Conservation (phyloP, 768 basidiomycete genomes). For the Coprinopsis cinerea region DNA sequence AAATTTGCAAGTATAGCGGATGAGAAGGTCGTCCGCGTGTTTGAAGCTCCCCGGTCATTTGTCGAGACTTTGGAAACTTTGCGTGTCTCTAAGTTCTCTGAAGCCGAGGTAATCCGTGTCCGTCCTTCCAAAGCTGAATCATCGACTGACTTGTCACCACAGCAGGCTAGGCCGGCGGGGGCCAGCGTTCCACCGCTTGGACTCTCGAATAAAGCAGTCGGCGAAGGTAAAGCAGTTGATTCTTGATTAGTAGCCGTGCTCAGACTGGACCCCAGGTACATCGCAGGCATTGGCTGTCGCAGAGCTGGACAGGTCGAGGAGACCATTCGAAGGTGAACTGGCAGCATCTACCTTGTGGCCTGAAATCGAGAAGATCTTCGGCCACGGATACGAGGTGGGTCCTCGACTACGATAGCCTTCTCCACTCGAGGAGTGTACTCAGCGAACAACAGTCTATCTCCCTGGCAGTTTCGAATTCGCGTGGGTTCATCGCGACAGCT, state of each 20-base stretch:
- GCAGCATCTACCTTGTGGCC: constrained; percentile 91
- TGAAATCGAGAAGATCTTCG: constrained; percentile 93
- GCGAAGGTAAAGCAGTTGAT: constrained; percentile 44
- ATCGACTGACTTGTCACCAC: constrained; percentile 6
- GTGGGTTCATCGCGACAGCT: constrained; percentile 74
- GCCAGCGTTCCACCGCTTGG: constrained; percentile 93
- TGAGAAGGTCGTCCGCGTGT: constrained; percentile 92
- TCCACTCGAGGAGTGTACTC: background rate
- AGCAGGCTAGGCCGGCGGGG: constrained; percentile 62
- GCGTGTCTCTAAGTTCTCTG: constrained; percentile 39
- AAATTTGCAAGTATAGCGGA: constrained; percentile 90
- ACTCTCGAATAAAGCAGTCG: constrained; percentile 88
- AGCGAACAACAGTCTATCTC: constrained; percentile 72
- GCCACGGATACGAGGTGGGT: constrained; percentile 91
- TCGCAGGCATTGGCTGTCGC: constrained; percentile 18
- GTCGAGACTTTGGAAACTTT: constrained; percentile 54
- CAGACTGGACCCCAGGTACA: constrained; percentile 5
- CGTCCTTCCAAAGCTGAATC: background rate
- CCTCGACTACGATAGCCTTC: background rate
- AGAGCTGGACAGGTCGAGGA: constrained; percentile 23
- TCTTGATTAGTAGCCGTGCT: background rate
- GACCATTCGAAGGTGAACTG: constrained; percentile 90
- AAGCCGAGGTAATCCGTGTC: constrained; percentile 40
- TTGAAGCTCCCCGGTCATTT: constrained; percentile 85
- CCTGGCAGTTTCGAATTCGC: constrained; percentile 67